Conservation (phyloP, 345 rosid genomes). For the Cardamine resedifolia region DNA sequence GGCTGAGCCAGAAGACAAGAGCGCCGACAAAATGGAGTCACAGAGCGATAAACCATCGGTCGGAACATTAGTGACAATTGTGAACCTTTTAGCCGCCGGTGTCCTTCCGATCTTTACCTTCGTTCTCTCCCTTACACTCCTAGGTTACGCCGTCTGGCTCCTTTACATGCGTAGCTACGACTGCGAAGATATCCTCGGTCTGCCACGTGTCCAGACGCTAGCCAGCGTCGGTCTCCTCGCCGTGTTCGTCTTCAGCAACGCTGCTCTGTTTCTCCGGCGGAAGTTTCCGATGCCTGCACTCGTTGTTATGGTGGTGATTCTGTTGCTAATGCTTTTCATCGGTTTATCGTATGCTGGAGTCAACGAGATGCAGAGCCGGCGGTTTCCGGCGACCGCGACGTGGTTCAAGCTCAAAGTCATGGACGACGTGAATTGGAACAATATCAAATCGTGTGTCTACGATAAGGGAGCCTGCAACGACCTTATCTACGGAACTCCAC, state of each 20-base stretch:
- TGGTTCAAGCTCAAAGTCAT: constrained; percentile 58
- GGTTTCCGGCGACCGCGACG: constrained; percentile 50
- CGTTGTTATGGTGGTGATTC: constrained; percentile 49
- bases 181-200: constrained; percentile 59
- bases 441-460: constrained; percentile 63
- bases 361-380: constrained; percentile 48
- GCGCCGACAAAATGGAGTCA: constrained; percentile 37
- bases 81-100: constrained; percentile 40
- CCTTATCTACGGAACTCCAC: constrained; percentile 18
- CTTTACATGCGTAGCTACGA: constrained; percentile 71
- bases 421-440: constrained; percentile 49
- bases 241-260: constrained; percentile 48
- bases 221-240: constrained; percentile 50
- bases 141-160: constrained; percentile 60
- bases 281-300: constrained; percentile 53
- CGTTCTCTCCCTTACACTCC: constrained; percentile 62
- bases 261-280: constrained; percentile 40
- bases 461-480: constrained; percentile 50
- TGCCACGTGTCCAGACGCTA: constrained; percentile 55
- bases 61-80: constrained; percentile 8
- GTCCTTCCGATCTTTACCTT: constrained; percentile 44
- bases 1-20: constrained; percentile 21
- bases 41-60: constrained; percentile 29
- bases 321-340: constrained; percentile 53
- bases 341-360: constrained; percentile 67